phyloP scores from a whole-genome alignment of 257 asterid genomes.

The Prunella vulgaris region DNA sequence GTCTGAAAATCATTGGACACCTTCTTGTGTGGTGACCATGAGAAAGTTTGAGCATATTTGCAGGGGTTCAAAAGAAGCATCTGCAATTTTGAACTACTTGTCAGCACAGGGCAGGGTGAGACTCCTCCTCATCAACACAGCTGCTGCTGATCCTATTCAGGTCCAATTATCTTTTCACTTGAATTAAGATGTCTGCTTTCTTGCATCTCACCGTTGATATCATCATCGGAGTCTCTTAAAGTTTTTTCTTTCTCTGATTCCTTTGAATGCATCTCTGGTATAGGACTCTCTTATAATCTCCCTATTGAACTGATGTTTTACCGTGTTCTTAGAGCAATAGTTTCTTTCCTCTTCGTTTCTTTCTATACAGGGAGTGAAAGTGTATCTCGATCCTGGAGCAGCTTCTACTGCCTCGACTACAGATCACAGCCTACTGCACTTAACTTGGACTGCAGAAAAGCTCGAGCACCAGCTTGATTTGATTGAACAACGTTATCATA shows the following conservation, averaged over 20 bases:
- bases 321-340: slow-evolving; percentile 1
- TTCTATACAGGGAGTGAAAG: slow-evolving; percentile 67
- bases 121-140: slow-evolving; percentile 36
- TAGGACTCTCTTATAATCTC: neutral
- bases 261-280: slow-evolving; percentile 7
- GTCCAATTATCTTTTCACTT: slow-evolving; percentile 17
- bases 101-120: slow-evolving; percentile 48
- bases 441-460: slow-evolving; percentile 62
- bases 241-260: too few species aligned
- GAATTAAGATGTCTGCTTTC: neutral
- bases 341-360: neutral
- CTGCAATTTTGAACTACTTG: slow-evolving; percentile 61
- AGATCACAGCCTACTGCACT: slow-evolving; percentile 66
- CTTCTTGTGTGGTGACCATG: slow-evolving; percentile 63
- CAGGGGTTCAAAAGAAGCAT: slow-evolving; percentile 55
- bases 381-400: slow-evolving; percentile 57
- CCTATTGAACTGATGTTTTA: too few species aligned
- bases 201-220: neutral
- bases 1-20: slow-evolving; percentile 68
- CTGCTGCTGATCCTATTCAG: slow-evolving; percentile 39
- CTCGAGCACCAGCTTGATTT: slow-evolving; percentile 65
- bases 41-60: slow-evolving; percentile 56
- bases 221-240: too few species aligned
- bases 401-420: slow-evolving; percentile 41
- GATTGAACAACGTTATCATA: slow-evolving; percentile 62